Evolutionary conservation across 306 rosid genomes (phyloP).

Genomic region (Lathyrus sativus): DNA sequence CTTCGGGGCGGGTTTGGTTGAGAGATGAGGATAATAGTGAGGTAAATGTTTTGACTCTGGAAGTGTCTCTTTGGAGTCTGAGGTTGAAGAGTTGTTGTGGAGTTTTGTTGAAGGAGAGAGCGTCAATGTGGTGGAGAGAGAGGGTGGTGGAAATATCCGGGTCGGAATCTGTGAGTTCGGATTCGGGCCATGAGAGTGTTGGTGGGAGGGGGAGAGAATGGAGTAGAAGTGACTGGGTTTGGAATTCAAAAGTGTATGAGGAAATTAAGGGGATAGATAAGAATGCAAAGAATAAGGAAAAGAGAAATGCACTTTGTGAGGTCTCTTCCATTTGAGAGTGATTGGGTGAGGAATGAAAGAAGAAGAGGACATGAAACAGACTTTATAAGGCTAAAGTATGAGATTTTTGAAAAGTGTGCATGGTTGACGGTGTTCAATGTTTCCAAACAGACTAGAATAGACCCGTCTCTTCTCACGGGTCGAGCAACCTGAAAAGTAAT

Average conservation of each 20-base stretch:
- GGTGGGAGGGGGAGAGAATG: conserved; percentile 53
- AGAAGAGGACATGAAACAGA: not conserved
- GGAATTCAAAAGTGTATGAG: conserved; percentile 25
- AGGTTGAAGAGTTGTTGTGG: conserved; percentile 68
- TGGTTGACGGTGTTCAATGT: not conserved
- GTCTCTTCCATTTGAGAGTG: conserved; percentile 48
- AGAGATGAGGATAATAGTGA: conserved; percentile 22
- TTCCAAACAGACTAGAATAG: too few relatives aligned
- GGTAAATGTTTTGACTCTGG: conserved; percentile 49
- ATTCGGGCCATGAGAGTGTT: conserved; percentile 55
- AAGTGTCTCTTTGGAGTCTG: conserved; percentile 69
- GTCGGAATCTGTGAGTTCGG: conserved; percentile 39
- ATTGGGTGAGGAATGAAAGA: not conserved
- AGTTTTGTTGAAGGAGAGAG: conserved; percentile 51
- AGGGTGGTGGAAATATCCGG: conserved; percentile 14
- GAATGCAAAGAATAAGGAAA: conserved; percentile 28
- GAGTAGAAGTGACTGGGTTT: conserved; percentile 49
- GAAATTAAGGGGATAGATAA: conserved; percentile 37
- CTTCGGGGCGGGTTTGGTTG: not conserved
- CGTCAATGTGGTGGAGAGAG: conserved; percentile 67
- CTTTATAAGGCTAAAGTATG: not conserved
- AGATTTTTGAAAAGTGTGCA: not conserved
- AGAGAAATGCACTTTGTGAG: conserved; percentile 12
- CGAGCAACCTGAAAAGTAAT: too few relatives aligned
- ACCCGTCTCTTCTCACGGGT: too few relatives aligned